Conservation (phyloP, 805 yeast species). For the Danielia oregonensis region DNA sequence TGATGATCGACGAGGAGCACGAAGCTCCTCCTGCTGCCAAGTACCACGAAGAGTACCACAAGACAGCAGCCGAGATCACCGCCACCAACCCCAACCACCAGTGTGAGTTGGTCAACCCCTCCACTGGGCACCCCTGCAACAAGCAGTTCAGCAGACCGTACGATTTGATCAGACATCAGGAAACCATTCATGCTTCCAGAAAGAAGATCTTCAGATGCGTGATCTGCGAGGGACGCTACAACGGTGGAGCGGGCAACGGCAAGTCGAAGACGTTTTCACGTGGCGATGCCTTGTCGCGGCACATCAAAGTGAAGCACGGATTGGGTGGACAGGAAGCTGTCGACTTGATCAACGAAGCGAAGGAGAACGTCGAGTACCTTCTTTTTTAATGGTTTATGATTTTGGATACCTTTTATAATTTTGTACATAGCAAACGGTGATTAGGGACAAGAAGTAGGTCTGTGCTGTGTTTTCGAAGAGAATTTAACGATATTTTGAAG, state of each 20-base stretch:
- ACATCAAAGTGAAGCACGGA: slow-evolving; percentile 79
- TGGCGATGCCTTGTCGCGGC: slow-evolving; percentile 45
- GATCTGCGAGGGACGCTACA: slow-evolving; percentile 42
- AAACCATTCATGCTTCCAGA: slow-evolving; percentile 45
- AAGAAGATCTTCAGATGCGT: slow-evolving; percentile 45
- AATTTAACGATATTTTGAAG: no score
- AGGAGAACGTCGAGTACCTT: slow-evolving; percentile 68
- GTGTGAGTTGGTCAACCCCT: slow-evolving; percentile 57
- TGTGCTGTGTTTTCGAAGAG: no score
- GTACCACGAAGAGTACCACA: slow-evolving; percentile 10
- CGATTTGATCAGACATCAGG: slow-evolving; percentile 45
- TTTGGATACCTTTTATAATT: neutral
- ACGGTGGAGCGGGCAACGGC: slow-evolving; percentile 51
- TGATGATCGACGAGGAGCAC: slow-evolving; percentile 1
- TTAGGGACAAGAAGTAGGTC: no score
- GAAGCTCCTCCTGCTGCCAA: neutral
- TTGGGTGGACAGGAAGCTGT: slow-evolving; percentile 62
- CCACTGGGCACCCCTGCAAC: slow-evolving; percentile 60
- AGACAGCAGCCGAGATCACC: slow-evolving; percentile 29
- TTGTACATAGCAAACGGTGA: slow-evolving; percentile 6
- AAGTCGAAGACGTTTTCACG: slow-evolving; percentile 43
- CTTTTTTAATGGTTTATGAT: slow-evolving; percentile 4
- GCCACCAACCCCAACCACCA: slow-evolving; percentile 45
- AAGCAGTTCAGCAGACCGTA: slow-evolving; percentile 78
- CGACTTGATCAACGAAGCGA: slow-evolving; percentile 69